Conservation (phyloP, 441 rosid species). For the Populus trichocarpa region DNA sequence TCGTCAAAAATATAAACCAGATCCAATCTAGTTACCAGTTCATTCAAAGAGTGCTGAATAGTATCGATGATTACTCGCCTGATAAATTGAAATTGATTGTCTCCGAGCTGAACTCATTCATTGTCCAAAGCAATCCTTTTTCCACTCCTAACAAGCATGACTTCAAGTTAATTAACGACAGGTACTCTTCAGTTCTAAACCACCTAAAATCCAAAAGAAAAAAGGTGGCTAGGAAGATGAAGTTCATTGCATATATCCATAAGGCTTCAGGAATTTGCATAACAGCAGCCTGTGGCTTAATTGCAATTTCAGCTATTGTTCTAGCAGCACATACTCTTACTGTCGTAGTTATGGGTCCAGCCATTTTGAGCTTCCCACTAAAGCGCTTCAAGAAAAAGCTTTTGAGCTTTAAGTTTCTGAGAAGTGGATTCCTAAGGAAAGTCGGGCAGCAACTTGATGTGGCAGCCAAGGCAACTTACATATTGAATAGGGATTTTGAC, state of each 20-base stretch:
- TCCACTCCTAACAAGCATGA: slow-evolving; percentile 24
- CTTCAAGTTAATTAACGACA: slow-evolving; percentile 27
- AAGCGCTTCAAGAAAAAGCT: slow-evolving; percentile 29
- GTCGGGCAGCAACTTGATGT: slow-evolving; percentile 35
- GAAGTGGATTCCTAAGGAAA: slow-evolving; percentile 23
- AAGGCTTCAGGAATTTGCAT: slow-evolving; percentile 31
- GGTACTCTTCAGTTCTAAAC: slow-evolving; percentile 19
- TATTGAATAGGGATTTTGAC: slow-evolving; percentile 46
- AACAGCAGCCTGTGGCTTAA: slow-evolving; percentile 31
- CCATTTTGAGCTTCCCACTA: slow-evolving; percentile 22
- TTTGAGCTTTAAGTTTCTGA: slow-evolving; percentile 11
- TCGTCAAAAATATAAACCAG: slow-evolving; percentile 29
- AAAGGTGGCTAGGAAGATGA: slow-evolving; percentile 28
- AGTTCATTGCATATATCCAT: slow-evolving; percentile 21
- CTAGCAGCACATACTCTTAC: slow-evolving; percentile 36
- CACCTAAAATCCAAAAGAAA: slow-evolving; percentile 31
- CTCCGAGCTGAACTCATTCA: slow-evolving; percentile 19
- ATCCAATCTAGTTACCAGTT: slow-evolving; percentile 19
- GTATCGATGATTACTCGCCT: slow-evolving; percentile 11
- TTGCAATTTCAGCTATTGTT: slow-evolving; percentile 24
- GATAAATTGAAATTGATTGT: slow-evolving; percentile 3
- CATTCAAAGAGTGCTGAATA: slow-evolving; percentile 22
- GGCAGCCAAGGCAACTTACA: slow-evolving; percentile 44
- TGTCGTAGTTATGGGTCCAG: slow-evolving; percentile 29
- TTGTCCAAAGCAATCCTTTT: slow-evolving; percentile 25